phyloP scores from a whole-genome alignment of 768 basidiomycete species.

The Hebeloma cylindrosporum region DNA sequence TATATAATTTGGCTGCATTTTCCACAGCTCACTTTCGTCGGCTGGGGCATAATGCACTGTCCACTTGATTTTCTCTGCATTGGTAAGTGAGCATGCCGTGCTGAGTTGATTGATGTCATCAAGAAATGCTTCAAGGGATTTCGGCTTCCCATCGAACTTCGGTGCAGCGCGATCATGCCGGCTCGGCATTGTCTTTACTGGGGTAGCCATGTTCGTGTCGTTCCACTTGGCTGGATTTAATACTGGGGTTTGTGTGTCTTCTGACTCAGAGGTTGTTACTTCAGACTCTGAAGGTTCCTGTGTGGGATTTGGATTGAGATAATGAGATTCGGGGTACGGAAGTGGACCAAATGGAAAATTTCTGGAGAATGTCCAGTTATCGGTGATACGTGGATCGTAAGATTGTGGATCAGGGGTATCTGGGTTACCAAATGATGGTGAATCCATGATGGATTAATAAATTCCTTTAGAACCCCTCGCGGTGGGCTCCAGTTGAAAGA shows the following conservation, averaged over 20 bases:
- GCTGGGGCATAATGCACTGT: conserved; percentile 2
- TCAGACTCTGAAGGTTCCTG: too few species aligned
- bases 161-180: background rate
- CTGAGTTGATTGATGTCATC: background rate
- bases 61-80: background rate
- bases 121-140: background rate
- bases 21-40: conserved; percentile 4
- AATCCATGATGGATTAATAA: background rate
- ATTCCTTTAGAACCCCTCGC: conserved; percentile 5
- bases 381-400: background rate
- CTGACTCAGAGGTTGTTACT: too few species aligned
- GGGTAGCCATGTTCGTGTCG: too few species aligned
- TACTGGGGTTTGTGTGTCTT: too few species aligned
- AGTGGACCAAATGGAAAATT: background rate
- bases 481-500: conserved; percentile 16
- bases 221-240: too few species aligned
- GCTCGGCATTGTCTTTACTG: background rate
- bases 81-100: background rate
- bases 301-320: too few species aligned
- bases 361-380: background rate
- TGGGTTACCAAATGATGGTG: background rate
- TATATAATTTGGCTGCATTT: background rate
- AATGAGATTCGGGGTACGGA: too few species aligned
- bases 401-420: background rate
- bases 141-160: background rate